Conservation (phyloP, 345 rosid genomes). For the Cardiospermum halicacabum region DNA sequence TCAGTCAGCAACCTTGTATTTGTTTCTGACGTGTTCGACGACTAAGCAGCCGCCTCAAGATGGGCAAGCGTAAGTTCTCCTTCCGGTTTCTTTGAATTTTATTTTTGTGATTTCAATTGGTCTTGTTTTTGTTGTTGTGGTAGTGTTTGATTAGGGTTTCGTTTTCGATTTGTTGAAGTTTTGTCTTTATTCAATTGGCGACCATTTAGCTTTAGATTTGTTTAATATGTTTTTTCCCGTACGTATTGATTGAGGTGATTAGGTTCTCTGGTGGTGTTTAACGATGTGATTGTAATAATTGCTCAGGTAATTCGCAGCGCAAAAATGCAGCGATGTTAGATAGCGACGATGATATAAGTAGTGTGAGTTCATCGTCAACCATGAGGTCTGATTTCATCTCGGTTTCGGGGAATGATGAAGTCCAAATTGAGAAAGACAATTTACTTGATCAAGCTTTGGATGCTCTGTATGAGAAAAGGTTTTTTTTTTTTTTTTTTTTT, state of each 20-base stretch:
- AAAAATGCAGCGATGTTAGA: slow-evolving; percentile 54
- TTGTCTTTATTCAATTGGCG: not conserved
- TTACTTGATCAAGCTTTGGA: slow-evolving; percentile 78
- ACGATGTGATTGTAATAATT: not conserved
- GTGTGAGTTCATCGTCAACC: slow-evolving; percentile 73
- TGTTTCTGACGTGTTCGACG: slow-evolving; percentile 19
- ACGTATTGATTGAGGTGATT: not conserved
- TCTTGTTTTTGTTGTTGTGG: not conserved
- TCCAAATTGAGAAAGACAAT: slow-evolving; percentile 54
- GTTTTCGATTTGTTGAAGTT: not conserved
- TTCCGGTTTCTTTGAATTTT: slow-evolving; percentile 2
- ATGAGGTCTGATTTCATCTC: slow-evolving; percentile 49
- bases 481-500: not conserved
- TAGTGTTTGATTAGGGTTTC: not conserved
- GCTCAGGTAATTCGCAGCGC: slow-evolving; percentile 49
- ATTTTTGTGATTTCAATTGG: not conserved
- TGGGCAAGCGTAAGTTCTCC: slow-evolving; percentile 71
- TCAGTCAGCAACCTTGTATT: slow-evolving; percentile 30
- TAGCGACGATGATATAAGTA: slow-evolving; percentile 76
- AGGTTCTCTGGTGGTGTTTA: not conserved
- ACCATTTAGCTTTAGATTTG: not conserved
- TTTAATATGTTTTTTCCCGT: not conserved
- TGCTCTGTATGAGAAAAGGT: slow-evolving; percentile 83
- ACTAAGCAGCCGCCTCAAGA: slow-evolving; percentile 27
- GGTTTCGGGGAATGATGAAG: slow-evolving; percentile 50